Evolutionary conservation across 2,329 filamentous ascomycete species (phyloP).

Genomic region (Colletotrichum musae): DNA sequence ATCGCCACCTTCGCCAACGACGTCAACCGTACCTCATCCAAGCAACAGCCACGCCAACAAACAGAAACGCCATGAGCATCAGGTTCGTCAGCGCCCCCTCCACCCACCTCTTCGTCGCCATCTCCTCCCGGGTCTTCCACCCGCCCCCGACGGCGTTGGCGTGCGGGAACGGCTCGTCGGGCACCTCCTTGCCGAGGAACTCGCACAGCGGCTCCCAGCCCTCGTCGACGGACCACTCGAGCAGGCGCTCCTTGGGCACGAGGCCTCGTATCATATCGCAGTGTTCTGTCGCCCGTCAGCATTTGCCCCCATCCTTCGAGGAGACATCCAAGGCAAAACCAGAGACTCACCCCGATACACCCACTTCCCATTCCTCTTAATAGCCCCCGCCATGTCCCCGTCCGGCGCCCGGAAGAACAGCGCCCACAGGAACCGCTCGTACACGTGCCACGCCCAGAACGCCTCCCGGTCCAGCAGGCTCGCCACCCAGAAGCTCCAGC

Average conservation of each 20-base stretch:
- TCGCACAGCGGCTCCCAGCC: slow-evolving; percentile 59
- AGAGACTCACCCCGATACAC: slow-evolving; percentile 41
- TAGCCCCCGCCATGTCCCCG: slow-evolving; percentile 46
- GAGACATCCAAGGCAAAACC: no score
- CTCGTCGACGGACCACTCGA: slow-evolving; percentile 56
- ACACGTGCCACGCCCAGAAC: slow-evolving; percentile 52
- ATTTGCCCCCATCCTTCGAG: not conserved
- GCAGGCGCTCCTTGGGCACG: slow-evolving; percentile 45
- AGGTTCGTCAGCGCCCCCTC: slow-evolving; percentile 37
- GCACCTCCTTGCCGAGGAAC: slow-evolving; percentile 55
- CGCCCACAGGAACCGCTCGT: slow-evolving; percentile 49
- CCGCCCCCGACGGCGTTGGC: slow-evolving; percentile 45
- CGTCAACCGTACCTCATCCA: slow-evolving; percentile 14
- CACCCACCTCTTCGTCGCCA: slow-evolving; percentile 38
- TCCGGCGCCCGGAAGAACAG: slow-evolving; percentile 48
- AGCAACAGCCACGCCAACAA: slow-evolving; percentile 11
- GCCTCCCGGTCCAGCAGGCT: slow-evolving; percentile 47
- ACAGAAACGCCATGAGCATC: slow-evolving; percentile 8
- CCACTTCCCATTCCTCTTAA: slow-evolving; percentile 48
- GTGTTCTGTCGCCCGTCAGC: slow-evolving; percentile 45
- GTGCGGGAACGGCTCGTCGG: slow-evolving; percentile 52
- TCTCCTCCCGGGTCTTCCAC: slow-evolving; percentile 36
- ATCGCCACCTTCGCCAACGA: not conserved
- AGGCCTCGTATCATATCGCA: slow-evolving; percentile 51
- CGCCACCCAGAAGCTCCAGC: slow-evolving; percentile 49